These are phyloP conservation scores for Torulaspora gathmanii DNA, from an alignment of 805 yeast species.

Conservation along the genomic window DNA sequence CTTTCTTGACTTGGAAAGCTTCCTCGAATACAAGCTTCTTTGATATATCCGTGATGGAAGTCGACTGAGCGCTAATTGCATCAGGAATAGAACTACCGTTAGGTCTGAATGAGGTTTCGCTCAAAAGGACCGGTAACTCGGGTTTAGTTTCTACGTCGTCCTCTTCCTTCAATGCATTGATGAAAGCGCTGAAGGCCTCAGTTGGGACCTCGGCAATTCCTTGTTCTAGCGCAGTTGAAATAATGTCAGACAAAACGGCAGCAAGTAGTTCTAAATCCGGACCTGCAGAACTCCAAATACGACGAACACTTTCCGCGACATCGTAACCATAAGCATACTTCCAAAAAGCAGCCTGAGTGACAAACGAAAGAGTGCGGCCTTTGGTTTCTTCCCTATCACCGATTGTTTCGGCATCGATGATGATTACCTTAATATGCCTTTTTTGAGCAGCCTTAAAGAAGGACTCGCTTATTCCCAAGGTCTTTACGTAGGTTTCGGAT, in stretches of 20 bases:
- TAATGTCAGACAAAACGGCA: slow-evolving; percentile 60
- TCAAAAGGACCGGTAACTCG: slow-evolving; percentile 47
- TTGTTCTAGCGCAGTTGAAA: slow-evolving; percentile 51
- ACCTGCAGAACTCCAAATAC: slow-evolving; percentile 76
- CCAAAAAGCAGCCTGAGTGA: slow-evolving; percentile 81
- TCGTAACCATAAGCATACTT: slow-evolving; percentile 52
- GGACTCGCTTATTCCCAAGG: slow-evolving; percentile 44
- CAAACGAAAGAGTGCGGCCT: slow-evolving; percentile 71
- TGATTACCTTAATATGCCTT: slow-evolving; percentile 49
- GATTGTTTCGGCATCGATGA: slow-evolving; percentile 58
- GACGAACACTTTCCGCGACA: slow-evolving; percentile 61
- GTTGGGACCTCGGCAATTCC: slow-evolving; percentile 41
- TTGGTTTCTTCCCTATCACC: slow-evolving; percentile 67
- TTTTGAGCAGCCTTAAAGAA: slow-evolving; percentile 50
- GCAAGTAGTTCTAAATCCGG: slow-evolving; percentile 75
- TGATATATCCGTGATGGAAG: slow-evolving; percentile 49
- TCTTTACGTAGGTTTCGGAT: slow-evolving; percentile 44
- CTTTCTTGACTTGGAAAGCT: slow-evolving; percentile 55
- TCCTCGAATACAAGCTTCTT: slow-evolving; percentile 76
- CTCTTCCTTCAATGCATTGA: slow-evolving; percentile 36
- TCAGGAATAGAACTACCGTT: slow-evolving; percentile 49
- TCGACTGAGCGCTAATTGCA: slow-evolving; percentile 38
- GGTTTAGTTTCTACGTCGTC: slow-evolving; percentile 31
- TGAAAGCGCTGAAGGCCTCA: slow-evolving; percentile 23
- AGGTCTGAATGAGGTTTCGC: slow-evolving; percentile 61